These are phyloP conservation scores for Sonneratia caseolaris DNA, from an alignment of 345 rosid species.

Conservation along the genomic window DNA sequence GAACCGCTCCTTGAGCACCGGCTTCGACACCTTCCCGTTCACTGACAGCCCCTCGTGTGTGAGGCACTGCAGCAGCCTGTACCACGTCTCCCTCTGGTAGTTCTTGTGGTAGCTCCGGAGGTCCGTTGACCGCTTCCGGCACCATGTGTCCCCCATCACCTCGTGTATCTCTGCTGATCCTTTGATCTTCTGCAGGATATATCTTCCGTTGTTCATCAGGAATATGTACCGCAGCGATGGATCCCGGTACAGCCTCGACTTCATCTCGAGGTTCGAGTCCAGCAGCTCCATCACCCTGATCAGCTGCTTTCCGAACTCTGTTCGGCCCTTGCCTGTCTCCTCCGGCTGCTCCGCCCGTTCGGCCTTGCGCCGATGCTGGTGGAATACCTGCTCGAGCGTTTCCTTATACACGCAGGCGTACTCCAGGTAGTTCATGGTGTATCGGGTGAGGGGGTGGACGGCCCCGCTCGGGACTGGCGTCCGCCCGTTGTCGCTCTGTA, in stretches of 20 bases:
- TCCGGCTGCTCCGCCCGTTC: conserved; percentile 6
- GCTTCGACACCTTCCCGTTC: conserved; percentile 54
- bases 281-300: conserved; percentile 54
- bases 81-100: conserved; percentile 85
- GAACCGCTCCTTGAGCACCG: conserved; percentile 67
- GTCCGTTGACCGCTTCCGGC: conserved; percentile 52
- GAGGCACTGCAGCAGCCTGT: conserved; percentile 46
- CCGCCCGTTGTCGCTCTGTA: conserved; percentile 46
- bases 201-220: conserved; percentile 90
- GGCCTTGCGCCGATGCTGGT: conserved; percentile 17
- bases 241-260: conserved; percentile 56
- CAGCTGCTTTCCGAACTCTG: conserved; percentile 35
- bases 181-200: conserved; percentile 65
- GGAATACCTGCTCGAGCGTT: conserved; percentile 59
- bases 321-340: conserved; percentile 17
- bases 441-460: conserved; percentile 76
- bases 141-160: conserved; percentile 51
- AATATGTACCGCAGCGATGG: conserved; percentile 50
- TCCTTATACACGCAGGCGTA: conserved; percentile 68
- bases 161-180: conserved; percentile 54
- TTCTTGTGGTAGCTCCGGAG: conserved; percentile 70
- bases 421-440: conserved; percentile 82
- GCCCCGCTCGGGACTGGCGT: conserved; percentile 73
- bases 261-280: conserved; percentile 52
- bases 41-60: conserved; percentile 58